Evolutionary conservation across 2,329 filamentous ascomycete species (phyloP).

Genomic region (Monosporascus sp.): DNA sequence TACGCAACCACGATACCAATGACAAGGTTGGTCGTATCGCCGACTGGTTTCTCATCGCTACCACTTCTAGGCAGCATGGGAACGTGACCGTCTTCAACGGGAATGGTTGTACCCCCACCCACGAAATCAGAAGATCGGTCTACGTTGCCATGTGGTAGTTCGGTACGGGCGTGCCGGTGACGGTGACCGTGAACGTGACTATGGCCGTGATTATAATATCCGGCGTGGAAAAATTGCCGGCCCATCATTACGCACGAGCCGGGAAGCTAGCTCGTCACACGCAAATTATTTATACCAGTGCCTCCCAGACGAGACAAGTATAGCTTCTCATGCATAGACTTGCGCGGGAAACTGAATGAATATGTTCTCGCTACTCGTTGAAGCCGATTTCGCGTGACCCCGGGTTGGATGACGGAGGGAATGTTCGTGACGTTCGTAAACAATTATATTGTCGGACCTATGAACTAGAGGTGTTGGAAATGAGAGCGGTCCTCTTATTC

Average conservation of each 20-base stretch:
- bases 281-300: not conserved
- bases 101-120: constrained; percentile 2
- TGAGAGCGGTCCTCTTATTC: not conserved
- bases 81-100: constrained; percentile 5
- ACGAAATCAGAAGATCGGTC: constrained; percentile 11
- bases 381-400: not conserved
- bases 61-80: constrained; percentile 25
- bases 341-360: not conserved
- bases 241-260: constrained; percentile 11
- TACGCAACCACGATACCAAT: constrained; percentile 68
- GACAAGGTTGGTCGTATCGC: constrained; percentile 53
- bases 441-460: not conserved
- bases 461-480: not conserved
- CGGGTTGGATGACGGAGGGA: not conserved
- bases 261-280: not conserved
- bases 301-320: not conserved
- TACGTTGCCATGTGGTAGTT: constrained; percentile 8
- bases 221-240: constrained; percentile 10
- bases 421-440: not conserved
- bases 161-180: constrained; percentile 16
- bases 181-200: constrained; percentile 18
- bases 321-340: not conserved
- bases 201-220: constrained; percentile 13
- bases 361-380: not conserved
- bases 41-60: constrained; percentile 56